Evolutionary conservation across 108 stramenopile species (phyloP).

Genomic region (Craspedostauros australis): DNA sequence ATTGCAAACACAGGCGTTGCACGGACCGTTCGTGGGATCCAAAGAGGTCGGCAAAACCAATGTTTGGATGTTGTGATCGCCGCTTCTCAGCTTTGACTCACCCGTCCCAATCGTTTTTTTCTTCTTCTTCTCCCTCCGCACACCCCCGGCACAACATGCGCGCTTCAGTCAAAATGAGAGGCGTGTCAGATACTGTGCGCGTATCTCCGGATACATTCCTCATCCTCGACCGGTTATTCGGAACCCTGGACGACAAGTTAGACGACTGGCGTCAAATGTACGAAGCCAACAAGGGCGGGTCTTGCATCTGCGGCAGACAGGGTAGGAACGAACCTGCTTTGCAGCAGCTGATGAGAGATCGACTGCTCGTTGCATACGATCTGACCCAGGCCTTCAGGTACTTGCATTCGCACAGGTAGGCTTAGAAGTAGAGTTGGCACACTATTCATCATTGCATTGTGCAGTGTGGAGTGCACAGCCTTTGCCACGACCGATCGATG

Average conservation of each 20-base stretch:
- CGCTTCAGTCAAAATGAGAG: slow-evolving; percentile 32
- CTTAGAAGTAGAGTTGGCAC: no score
- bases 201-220: slow-evolving; percentile 35
- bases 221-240: slow-evolving; percentile 61
- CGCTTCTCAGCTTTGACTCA: no score
- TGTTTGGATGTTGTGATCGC: no score
- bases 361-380: slow-evolving; percentile 62
- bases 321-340: background rate
- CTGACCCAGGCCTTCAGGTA: slow-evolving; percentile 54
- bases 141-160: no score
- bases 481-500: no score
- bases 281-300: slow-evolving; percentile 21
- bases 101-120: no score
- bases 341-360: slow-evolving; percentile 30
- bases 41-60: no score
- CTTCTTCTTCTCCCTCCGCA: no score
- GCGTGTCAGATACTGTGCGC: slow-evolving; percentile 9
- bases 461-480: no score
- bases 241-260: slow-evolving; percentile 58
- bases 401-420: slow-evolving; percentile 37
- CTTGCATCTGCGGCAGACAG: slow-evolving; percentile 8
- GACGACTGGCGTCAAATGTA: slow-evolving; percentile 27
- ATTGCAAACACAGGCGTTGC: no score
- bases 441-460: no score
- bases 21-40: background rate